Percentiles rank a stretch among this genome's conserved stretches.
phyloP scores from a whole-genome alignment of 768 basidiomycete genomes.

The Heimioporus sp. region DNA sequence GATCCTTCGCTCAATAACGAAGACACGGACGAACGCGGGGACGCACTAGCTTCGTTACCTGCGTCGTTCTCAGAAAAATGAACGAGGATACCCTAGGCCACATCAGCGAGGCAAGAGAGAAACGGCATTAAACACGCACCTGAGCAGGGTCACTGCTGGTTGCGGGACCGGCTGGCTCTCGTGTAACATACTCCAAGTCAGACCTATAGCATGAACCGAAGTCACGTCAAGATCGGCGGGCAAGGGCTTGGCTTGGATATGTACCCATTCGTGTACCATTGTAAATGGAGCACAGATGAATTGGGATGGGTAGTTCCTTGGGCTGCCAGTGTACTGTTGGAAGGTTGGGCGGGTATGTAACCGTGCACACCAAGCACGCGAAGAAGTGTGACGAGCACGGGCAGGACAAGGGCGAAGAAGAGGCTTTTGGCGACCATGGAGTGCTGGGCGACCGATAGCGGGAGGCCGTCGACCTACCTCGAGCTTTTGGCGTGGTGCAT shows the following conservation, averaged over 20 bases:
- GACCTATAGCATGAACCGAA: conserved; percentile 34
- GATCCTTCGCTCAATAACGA: conserved; percentile 13
- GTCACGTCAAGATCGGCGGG: conserved; percentile 9
- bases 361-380: conserved; percentile 25
- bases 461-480: conserved; percentile 4
- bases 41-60: conserved; percentile 47
- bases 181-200: conserved; percentile 54
- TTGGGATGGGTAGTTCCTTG: conserved; percentile 53
- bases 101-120: background rate
- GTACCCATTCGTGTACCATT: conserved; percentile 58
- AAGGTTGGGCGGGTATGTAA: conserved; percentile 73
- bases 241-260: conserved; percentile 5
- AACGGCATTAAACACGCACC: conserved; percentile 35
- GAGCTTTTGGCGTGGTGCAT: conserved; percentile 5
- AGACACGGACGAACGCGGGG: conserved; percentile 28
- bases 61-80: conserved; percentile 72
- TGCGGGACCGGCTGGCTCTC: conserved; percentile 52
- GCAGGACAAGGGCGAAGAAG: conserved; percentile 2
- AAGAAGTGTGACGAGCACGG: conserved; percentile 4
- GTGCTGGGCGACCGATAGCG: background rate
- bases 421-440: conserved; percentile 16
- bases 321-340: conserved; percentile 64
- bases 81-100: conserved; percentile 68
- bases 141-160: conserved; percentile 49
- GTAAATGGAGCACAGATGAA: conserved; percentile 46